phyloP scores from a whole-genome alignment of 1,284 basidiomycete species.

The Cryptococcus depauperatus region DNA sequence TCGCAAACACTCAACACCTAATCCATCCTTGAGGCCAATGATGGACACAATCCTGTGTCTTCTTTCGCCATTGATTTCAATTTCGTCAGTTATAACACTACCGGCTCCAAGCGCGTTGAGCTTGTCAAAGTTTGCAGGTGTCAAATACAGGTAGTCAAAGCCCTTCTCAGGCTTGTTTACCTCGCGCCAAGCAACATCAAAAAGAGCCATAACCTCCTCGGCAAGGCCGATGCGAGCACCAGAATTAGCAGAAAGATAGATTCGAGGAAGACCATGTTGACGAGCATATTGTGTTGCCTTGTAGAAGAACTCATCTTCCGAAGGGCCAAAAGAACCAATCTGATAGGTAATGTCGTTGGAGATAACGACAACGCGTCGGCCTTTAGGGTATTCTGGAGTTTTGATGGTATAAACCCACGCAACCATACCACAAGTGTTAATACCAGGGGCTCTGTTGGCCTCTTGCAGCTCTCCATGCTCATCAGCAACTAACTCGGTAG shows the following conservation, averaged over 20 bases:
- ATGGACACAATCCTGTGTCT: slow-evolving; percentile 94
- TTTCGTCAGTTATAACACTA: slow-evolving; percentile 72
- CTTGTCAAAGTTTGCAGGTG: slow-evolving; percentile 72
- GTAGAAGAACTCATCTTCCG: slow-evolving; percentile 94
- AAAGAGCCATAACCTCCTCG: slow-evolving; percentile 81
- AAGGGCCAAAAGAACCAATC: slow-evolving; percentile 95
- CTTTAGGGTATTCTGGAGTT: slow-evolving; percentile 88
- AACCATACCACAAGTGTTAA: slow-evolving; percentile 96
- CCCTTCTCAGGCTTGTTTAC: slow-evolving; percentile 81
- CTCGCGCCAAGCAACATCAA: slow-evolving; percentile 88
- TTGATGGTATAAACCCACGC: slow-evolving; percentile 90
- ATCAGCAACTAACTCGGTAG: slow-evolving; percentile 85
- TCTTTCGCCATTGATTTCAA: slow-evolving; percentile 74
- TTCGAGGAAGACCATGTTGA: slow-evolving; percentile 75
- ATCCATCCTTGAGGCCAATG: slow-evolving; percentile 89
- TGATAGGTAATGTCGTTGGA: slow-evolving; percentile 99
- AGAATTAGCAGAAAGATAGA: slow-evolving; percentile 97
- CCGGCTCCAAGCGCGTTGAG: slow-evolving; percentile 70
- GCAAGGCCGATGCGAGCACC: slow-evolving; percentile 94
- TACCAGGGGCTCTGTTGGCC: slow-evolving; percentile 83
- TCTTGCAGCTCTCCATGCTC: slow-evolving; percentile 85
- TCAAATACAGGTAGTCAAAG: slow-evolving; percentile 92
- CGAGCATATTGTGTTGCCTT: slow-evolving; percentile 91
- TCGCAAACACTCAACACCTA: slow-evolving; percentile 94
- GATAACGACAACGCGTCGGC: slow-evolving; percentile 79